Percentiles rank a stretch among this genome's conserved stretches.
Conservation (phyloP, 768 basidiomycete species). For the Lactarius tabidus region DNA sequence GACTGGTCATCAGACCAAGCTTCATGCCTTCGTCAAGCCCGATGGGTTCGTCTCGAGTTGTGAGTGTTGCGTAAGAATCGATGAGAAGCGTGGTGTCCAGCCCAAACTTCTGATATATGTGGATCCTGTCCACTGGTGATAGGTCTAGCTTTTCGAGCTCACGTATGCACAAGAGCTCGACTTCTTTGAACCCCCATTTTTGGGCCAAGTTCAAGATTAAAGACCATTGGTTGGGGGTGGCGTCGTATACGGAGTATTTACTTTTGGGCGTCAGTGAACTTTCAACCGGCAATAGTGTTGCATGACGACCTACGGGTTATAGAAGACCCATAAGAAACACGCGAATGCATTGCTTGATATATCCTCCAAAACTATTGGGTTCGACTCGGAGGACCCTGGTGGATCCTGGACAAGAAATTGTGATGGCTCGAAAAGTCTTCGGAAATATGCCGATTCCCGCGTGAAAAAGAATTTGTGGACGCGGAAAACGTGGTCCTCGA, state of each 20-base stretch:
- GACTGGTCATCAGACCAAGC: slow-evolving; percentile 39
- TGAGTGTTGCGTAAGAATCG: slow-evolving; percentile 35
- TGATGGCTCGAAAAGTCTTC: background rate
- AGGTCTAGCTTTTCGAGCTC: slow-evolving; percentile 39
- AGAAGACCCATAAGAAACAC: slow-evolving; percentile 35
- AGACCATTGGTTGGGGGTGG: slow-evolving; percentile 40
- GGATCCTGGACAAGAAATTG: slow-evolving; percentile 25
- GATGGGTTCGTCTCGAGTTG: slow-evolving; percentile 37
- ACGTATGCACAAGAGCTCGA: slow-evolving; percentile 38
- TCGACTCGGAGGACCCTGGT: slow-evolving; percentile 32
- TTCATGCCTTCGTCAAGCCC: slow-evolving; percentile 39
- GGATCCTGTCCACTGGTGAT: slow-evolving; percentile 36
- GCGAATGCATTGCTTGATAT: slow-evolving; percentile 31
- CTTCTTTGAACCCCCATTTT: slow-evolving; percentile 39
- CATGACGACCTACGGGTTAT: slow-evolving; percentile 32
- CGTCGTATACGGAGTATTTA: slow-evolving; percentile 39
- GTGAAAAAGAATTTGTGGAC: slow-evolving; percentile 16
- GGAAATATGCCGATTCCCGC: slow-evolving; percentile 18
- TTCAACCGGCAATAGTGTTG: background rate
- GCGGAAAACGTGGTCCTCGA: slow-evolving; percentile 10
- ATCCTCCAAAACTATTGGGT: slow-evolving; percentile 32
- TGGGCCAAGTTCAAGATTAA: slow-evolving; percentile 39
- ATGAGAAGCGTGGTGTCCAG: slow-evolving; percentile 37
- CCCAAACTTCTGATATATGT: slow-evolving; percentile 37
- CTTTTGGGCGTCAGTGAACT: slow-evolving; percentile 23